Percentiles rank a stretch among this genome's conserved stretches.
phyloP scores from a whole-genome alignment of 768 basidiomycete genomes.

The Obba rivulosa region DNA sequence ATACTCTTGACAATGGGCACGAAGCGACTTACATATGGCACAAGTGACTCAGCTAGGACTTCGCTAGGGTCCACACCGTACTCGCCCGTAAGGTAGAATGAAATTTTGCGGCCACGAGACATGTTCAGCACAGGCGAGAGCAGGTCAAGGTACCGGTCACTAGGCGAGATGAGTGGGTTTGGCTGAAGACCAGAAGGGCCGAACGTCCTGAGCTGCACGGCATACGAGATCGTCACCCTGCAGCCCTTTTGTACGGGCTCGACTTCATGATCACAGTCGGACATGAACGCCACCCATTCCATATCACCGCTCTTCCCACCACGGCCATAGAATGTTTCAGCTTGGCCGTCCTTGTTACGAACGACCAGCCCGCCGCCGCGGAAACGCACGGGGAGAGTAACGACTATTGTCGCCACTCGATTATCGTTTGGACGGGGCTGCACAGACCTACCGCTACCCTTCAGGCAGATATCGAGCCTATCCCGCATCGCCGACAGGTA shows the following conservation, averaged over 20 bases:
- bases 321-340: constrained; percentile 59
- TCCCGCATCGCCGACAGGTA: constrained; percentile 66
- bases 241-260: constrained; percentile 69
- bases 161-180: constrained; percentile 67
- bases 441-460: constrained; percentile 51
- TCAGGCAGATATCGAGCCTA: constrained; percentile 61
- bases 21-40: constrained; percentile 54
- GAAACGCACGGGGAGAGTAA: constrained; percentile 72
- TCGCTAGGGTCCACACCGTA: constrained; percentile 70
- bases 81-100: constrained; percentile 63
- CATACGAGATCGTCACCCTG: constrained; percentile 65
- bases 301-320: constrained; percentile 61
- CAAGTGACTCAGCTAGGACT: constrained; percentile 60
- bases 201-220: constrained; percentile 63
- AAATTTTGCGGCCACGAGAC: constrained; percentile 66
- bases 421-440: constrained; percentile 60
- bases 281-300: constrained; percentile 74
- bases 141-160: constrained; percentile 67
- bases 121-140: constrained; percentile 68
- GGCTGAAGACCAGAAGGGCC: constrained; percentile 46
- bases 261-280: constrained; percentile 72
- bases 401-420: constrained; percentile 64
- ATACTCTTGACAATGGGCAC: background rate
- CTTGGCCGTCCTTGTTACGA: constrained; percentile 45
- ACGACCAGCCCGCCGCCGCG: constrained; percentile 64